Conservation (phyloP, 176 grass and related monocot genomes). For the Triticum aestivum region IWGSC_CS_RefSeq_v2.1 NC_057795.1:360076721-360077220, state of each 20-base stretch:
- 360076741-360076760: slow-evolving; percentile 31
- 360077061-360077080: slow-evolving; percentile 90
- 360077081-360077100: slow-evolving; percentile 55
- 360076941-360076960: slow-evolving; percentile 60
- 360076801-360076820: slow-evolving; percentile 91
- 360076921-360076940: slow-evolving; percentile 70
- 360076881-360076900: slow-evolving; percentile 67
- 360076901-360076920: slow-evolving; percentile 90
- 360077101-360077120: not conserved
- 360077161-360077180: not conserved
- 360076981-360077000: slow-evolving; percentile 56
- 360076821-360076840: slow-evolving; percentile 83
- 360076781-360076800: slow-evolving; percentile 72
- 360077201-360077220: slow-evolving; percentile 98
- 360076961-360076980: slow-evolving; percentile 46
- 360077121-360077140: not conserved
- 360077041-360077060: slow-evolving; percentile 73
- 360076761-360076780: slow-evolving; percentile 32
- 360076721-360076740: slow-evolving; percentile 53
- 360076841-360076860: slow-evolving; percentile 70
- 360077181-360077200: slow-evolving; percentile 4
- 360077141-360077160: not conserved
- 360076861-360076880: slow-evolving; percentile 62
- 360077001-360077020: slow-evolving; percentile 62
- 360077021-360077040: slow-evolving; percentile 56